Base-by-base conservation (phyloP, 768 basidiomycete species). In the Dentipellis sp. region DNA sequence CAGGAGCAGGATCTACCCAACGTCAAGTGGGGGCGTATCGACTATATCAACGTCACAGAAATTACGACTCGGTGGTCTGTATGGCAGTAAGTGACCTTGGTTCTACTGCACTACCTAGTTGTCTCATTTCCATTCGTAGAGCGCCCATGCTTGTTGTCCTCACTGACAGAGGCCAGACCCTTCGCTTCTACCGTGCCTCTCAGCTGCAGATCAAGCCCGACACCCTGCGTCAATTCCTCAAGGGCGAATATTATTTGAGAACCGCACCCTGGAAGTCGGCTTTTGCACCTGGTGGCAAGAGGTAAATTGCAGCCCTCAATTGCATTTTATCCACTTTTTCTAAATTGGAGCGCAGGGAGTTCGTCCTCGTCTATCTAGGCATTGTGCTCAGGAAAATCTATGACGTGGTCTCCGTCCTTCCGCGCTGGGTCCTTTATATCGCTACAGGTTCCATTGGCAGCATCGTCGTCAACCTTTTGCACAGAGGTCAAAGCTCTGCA, bases 51-150 rank as follows among this genome's bases (percentile, higher is more conserved):
- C 59, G 91, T 94, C 59, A 92, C 89, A 3, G 71, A 75, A 53
- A 69, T 93, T 56, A 94, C 91, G 56, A 91, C 91, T 2, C 87
- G 86, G 65, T 95, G 93, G 93, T 74, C 68, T 37, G 68, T 94
- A 50, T 94, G 91, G 89, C 78, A 80, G 93, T 93, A 66, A 57
- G 83, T 78, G 23, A 61, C 37, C 11, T 3, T 52, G 16, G 39
- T 40, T 60, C 52, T 12, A 48, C 35, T 52, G n/a, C 14, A 19
- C 56, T 4, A 11, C 55, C 59, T 37, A 14, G 5, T 46, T 54
- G 14, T 29, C 45, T 58, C 52, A 35, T 56, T 51, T 3, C 0
- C 29, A 3, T 0, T 2, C 21, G 21, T 58, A 94, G 92, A 62
- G 89, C 88, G 3, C 93, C 93, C 0, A 78, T 78, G 57, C 68